Base-by-base conservation (phyloP, 257 asterid species). In the Fraxinus quadrangulata region DNA sequence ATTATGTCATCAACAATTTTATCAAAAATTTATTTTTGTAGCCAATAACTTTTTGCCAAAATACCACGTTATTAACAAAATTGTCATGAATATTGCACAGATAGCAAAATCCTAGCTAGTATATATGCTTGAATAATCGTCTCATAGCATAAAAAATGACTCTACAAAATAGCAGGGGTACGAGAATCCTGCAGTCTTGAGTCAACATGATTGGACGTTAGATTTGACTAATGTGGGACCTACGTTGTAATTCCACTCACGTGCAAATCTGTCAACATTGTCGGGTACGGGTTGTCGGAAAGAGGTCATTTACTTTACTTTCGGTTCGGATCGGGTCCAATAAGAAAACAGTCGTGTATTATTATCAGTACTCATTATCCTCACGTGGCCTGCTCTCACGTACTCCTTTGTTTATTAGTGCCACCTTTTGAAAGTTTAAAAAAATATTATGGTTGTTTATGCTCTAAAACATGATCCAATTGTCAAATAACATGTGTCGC, bases 141-240 rank as follows among this genome's bases (percentile, higher is more conserved):
- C 36, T 31, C 45, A 23, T 34, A 34, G 28, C 39, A 75, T 2
- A n/a, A 33, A 71, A 74, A 13, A 21, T 74, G 33, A 6, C 71
- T 74, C n/a, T 75, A 1, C 21, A 39, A 63, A 26, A 63, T 40
- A 66, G 61, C 19, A 3, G 6, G 11, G 51, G 91, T 88, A 85
- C 89, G 87, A 88, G 89, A 82, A 76, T 85, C 83, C 85, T 83
- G 88, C 85, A 80, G 77, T 78, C 75, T 39, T 9, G 84, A 83
- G 89, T 88, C 92, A 87, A 89, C 77, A 80, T 16, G 91, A 89
- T 83, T 84, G 79, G 94, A 87, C 88, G 80, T 78, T 81, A n/a
- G 80, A 71, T 75, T 80, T 33, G 85, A 85, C 75, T 67, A 30
- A 65, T 71, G 77, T 40, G 75, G 80, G 72, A 37, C 83, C 81